A percentile compares a stretch with the other conserved stretches of the same genome.
phyloP scores from a whole-genome alignment of 768 basidiomycete genomes.

The Rubroboletus satanas region DNA sequence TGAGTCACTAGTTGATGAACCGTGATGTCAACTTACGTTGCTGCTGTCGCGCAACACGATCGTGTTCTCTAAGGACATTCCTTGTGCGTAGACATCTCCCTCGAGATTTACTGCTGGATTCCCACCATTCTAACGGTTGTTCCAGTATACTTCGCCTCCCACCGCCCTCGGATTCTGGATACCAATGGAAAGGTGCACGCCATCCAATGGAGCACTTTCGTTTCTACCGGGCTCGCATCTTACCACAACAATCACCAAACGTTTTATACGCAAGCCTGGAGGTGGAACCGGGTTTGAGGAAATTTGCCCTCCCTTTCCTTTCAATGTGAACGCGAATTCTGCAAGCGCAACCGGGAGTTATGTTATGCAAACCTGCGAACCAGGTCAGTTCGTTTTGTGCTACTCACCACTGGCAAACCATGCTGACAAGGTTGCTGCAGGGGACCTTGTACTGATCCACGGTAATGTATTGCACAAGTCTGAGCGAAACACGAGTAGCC shows the following conservation, averaged over 20 bases:
- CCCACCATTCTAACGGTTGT: conserved; percentile 1
- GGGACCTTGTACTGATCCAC: conserved; percentile 91
- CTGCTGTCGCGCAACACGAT: neutral
- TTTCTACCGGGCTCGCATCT: conserved; percentile 92
- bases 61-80: conserved; percentile 51
- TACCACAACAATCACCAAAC: conserved; percentile 65
- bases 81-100: conserved; percentile 44
- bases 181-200: conserved; percentile 84
- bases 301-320: conserved; percentile 37
- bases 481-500: conserved; percentile 74
- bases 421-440: conserved; percentile 33
- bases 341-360: conserved; percentile 41
- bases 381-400: conserved; percentile 43
- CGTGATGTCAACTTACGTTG: neutral
- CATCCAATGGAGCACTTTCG: conserved; percentile 77
- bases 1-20: conserved; percentile 37
- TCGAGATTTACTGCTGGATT: neutral
- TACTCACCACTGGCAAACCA: neutral
- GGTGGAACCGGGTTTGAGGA: conserved; percentile 86
- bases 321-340: conserved; percentile 3
- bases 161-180: conserved; percentile 97
- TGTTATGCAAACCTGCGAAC: conserved; percentile 65
- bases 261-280: conserved; percentile 73
- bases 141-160: conserved; percentile 87
- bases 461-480: conserved; percentile 92